A percentile compares a stretch with the other conserved stretches of the same genome.
These are phyloP conservation scores for Zymoseptoria passerinii DNA, from an alignment of 2,329 filamentous ascomycete species.

Conservation along the genomic window DNA sequence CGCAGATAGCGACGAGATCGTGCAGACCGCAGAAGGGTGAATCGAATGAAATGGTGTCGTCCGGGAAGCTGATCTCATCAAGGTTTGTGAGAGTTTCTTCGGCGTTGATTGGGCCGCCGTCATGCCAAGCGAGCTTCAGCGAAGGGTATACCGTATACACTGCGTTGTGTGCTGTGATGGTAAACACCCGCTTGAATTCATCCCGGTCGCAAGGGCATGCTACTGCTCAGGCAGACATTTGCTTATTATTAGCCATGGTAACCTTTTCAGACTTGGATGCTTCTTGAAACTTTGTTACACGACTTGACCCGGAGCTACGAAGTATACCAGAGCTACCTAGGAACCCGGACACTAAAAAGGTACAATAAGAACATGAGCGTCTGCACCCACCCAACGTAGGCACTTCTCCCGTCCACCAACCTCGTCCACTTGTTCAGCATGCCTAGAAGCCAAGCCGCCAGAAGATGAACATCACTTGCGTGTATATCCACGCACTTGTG, in stretches of 20 bases:
- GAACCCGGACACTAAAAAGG: not conserved
- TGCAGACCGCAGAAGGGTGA: not conserved
- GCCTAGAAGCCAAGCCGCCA: not conserved
- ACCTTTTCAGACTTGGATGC: not conserved
- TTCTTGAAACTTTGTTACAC: not conserved
- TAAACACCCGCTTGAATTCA: not conserved
- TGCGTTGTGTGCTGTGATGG: too few relatives aligned
- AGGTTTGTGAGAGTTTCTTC: not conserved
- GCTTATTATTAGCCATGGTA: too few relatives aligned
- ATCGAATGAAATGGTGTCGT: not conserved
- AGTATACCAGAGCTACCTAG: too few relatives aligned
- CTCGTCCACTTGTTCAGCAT: not conserved
- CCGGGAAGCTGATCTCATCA: not conserved
- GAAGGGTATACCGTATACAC: too few relatives aligned
- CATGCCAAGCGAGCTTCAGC: not conserved
- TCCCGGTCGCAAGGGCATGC: not conserved
- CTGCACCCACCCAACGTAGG: not conserved
- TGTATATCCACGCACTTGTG: not conserved
- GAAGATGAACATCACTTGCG: not conserved
- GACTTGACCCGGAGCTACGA: not conserved
- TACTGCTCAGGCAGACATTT: too few relatives aligned
- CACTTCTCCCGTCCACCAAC: not conserved
- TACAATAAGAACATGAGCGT: not conserved
- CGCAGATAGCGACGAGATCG: not conserved
- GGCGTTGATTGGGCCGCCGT: not conserved